phyloP scores from a whole-genome alignment of 2,329 filamentous ascomycete genomes.

The Penicillium oxalicum region DNA sequence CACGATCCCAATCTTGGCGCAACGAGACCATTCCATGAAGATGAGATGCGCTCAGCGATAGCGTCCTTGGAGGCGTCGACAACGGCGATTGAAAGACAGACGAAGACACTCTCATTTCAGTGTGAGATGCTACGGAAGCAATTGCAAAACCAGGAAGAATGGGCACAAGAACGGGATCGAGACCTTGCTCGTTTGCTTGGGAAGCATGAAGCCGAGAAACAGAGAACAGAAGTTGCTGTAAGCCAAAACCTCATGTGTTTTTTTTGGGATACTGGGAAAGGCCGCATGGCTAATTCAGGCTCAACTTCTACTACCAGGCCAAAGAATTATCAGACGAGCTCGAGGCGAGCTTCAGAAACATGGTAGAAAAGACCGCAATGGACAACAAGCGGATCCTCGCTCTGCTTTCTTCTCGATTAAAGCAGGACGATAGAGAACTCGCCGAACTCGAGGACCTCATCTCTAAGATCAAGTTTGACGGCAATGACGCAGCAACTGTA shows the following conservation, averaged over 20 bases:
- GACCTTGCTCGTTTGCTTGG: constrained; percentile 28
- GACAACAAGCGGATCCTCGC: constrained; percentile 33
- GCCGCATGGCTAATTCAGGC: constrained; percentile 5
- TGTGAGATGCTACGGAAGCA: constrained; percentile 26
- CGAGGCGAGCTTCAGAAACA: constrained; percentile 25
- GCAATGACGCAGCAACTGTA: constrained; percentile 24
- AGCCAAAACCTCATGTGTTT: neutral
- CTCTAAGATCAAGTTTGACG: constrained; percentile 23
- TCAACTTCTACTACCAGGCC: constrained; percentile 19
- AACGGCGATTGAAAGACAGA: constrained; percentile 29
- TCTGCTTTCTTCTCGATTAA: constrained; percentile 28
- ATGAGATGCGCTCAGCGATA: constrained; percentile 34
- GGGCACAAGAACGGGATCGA: constrained; percentile 20
- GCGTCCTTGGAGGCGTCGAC: constrained; percentile 35
- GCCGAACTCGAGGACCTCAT: constrained; percentile 26
- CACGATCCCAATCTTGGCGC: constrained; percentile 23
- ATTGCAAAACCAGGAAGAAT: constrained; percentile 18
- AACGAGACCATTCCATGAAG: constrained; percentile 36
- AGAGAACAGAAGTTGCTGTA: constrained; percentile 32
- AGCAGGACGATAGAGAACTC: constrained; percentile 34
- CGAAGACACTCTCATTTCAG: constrained; percentile 27
- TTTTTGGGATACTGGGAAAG: too few species aligned
- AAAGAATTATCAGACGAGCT: constrained; percentile 32
- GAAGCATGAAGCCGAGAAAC: constrained; percentile 33
- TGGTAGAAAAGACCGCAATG: constrained; percentile 25